Percentiles rank a stretch among this genome's conserved stretches.
Conservation (phyloP, 2,329 filamentous ascomycete species). For the Trichophyton equinum region DNA sequence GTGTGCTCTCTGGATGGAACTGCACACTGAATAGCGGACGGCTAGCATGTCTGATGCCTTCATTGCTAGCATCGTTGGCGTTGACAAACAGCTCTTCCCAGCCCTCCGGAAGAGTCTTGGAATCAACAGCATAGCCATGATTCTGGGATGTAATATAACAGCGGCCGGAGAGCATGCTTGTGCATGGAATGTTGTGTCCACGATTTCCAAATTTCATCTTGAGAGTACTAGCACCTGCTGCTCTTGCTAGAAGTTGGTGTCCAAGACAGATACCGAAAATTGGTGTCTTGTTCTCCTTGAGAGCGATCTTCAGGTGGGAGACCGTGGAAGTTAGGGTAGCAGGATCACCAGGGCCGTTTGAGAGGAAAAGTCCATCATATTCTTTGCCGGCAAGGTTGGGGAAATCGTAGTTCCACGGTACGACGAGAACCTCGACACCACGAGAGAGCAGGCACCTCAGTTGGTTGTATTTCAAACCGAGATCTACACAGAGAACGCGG, state of each 20-base stretch:
- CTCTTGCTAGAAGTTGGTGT: conserved; percentile 81
- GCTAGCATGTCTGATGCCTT: conserved; percentile 79
- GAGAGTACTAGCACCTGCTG: conserved; percentile 67
- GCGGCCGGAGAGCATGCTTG: conserved; percentile 84
- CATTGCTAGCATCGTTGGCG: conserved; percentile 95
- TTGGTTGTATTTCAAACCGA: conserved; percentile 98
- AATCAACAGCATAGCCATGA: conserved; percentile 88
- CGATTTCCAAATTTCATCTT: conserved; percentile 99
- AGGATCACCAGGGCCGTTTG: conserved; percentile 93
- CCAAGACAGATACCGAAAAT: conserved; percentile 95
- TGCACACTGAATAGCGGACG: conserved; percentile 98
- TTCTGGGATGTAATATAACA: conserved; percentile 99
- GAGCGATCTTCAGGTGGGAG: conserved; percentile 61
- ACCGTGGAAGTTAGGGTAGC: conserved; percentile 68
- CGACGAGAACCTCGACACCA: conserved; percentile 86
- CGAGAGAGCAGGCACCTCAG: conserved; percentile 81
- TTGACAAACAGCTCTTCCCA: conserved; percentile 97
- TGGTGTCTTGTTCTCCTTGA: conserved; percentile 68
- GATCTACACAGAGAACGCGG: conserved; percentile 84
- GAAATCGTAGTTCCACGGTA: conserved; percentile 94
- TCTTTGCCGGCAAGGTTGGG: conserved; percentile 60
- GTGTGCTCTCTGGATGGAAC: conserved; percentile 95
- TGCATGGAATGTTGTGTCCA: conserved; percentile 96
- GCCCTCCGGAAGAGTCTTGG: conserved; percentile 56
- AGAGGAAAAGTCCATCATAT: conserved; percentile 95